Evolutionary conservation across 208 protist genomes (phyloP).

Genomic region (Naegleria lovaniensis): DNA sequence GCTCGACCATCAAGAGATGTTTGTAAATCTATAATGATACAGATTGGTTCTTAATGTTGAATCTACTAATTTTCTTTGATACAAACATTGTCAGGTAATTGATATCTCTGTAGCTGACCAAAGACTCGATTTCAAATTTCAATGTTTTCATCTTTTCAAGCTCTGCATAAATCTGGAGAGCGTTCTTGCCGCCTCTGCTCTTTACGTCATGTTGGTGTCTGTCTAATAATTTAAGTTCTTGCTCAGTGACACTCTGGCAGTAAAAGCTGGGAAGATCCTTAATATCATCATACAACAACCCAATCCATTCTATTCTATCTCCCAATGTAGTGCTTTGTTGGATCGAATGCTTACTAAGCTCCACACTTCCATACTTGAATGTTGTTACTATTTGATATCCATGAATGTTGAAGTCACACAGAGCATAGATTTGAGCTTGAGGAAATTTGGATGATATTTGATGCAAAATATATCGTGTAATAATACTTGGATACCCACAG

Average conservation of each 20-base stretch:
- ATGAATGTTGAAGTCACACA: neutral
- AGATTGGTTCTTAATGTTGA: neutral
- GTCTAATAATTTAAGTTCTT: neutral
- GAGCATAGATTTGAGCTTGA: neutral
- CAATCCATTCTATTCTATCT: neutral
- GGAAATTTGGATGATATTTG: neutral
- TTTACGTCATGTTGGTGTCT: neutral
- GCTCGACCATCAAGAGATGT: neutral
- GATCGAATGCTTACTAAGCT: neutral
- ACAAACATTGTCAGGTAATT: neutral
- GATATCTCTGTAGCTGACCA: neutral
- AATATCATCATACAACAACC: neutral
- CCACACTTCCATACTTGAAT: neutral
- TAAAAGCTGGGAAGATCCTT: neutral
- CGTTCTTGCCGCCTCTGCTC: neutral
- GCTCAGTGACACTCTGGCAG: neutral
- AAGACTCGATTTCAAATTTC: neutral
- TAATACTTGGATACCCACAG: neutral
- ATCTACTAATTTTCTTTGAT: neutral
- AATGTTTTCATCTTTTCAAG: neutral
- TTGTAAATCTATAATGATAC: neutral
- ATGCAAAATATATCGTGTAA: neutral
- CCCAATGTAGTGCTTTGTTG: neutral
- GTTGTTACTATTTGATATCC: neutral
- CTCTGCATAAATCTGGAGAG: neutral